phyloP scores from a whole-genome alignment of 2,329 filamentous ascomycete species.

The Colletotrichum ledebouriae region DNA sequence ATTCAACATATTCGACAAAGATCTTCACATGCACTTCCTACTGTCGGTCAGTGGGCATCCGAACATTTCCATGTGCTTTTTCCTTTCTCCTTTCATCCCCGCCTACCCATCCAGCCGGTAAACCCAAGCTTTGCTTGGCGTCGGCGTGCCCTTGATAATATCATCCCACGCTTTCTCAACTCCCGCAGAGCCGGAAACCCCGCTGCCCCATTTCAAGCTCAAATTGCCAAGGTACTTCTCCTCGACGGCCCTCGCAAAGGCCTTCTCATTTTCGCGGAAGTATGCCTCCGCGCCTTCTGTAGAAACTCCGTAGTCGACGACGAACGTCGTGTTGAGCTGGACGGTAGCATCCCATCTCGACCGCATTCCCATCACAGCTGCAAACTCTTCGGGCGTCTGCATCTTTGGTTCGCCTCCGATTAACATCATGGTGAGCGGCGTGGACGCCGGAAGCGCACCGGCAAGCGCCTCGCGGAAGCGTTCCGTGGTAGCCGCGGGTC shows the following conservation, averaged over 20 bases:
- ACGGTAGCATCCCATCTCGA: slow-evolving; percentile 13
- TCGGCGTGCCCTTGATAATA: slow-evolving; percentile 26
- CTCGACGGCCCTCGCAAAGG: slow-evolving; percentile 27
- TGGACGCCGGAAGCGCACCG: not conserved
- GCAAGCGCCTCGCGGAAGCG: slow-evolving; percentile 24
- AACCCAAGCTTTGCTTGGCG: slow-evolving; percentile 23
- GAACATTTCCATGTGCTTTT: no score
- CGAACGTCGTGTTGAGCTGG: slow-evolving; percentile 39
- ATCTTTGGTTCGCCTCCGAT: slow-evolving; percentile 26
- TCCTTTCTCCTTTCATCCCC: no score
- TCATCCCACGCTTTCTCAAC: slow-evolving; percentile 32
- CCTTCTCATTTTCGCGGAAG: not conserved
- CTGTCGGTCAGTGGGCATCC: no score
- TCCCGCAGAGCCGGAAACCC: slow-evolving; percentile 24
- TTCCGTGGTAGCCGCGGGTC: slow-evolving; percentile 14
- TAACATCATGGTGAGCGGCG: slow-evolving; percentile 7
- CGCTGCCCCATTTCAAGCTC: slow-evolving; percentile 30
- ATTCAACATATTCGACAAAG: no score
- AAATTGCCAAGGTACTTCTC: slow-evolving; percentile 21
- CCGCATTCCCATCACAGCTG: not conserved
- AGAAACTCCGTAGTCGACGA: slow-evolving; percentile 33
- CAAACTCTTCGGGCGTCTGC: not conserved
- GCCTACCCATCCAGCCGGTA: slow-evolving; percentile 8
- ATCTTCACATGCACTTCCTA: no score
- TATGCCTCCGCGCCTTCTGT: slow-evolving; percentile 24